A percentile compares a stretch with the other conserved stretches of the same genome.
phyloP scores from a whole-genome alignment of 2,329 filamentous ascomycete species.

The Cordyceps javanica region DNA sequence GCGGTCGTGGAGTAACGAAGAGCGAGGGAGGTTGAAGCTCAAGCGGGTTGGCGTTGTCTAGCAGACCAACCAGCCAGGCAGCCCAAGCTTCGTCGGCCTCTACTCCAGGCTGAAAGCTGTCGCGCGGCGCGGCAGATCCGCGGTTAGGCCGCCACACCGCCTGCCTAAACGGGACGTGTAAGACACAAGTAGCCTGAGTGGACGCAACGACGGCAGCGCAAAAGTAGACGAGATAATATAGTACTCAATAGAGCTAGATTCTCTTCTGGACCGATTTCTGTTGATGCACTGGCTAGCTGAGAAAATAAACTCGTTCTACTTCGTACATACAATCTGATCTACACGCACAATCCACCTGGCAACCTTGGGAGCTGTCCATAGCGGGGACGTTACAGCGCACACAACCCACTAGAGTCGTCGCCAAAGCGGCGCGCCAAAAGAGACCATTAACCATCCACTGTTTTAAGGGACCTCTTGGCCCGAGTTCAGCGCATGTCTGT shows the following conservation, averaged over 20 bases:
- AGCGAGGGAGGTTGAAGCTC: constrained; percentile 1
- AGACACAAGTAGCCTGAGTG: too few species aligned
- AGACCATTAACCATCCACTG: too few species aligned
- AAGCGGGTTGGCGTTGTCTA: constrained; percentile 11
- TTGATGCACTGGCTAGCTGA: too few species aligned
- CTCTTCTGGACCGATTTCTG: too few species aligned
- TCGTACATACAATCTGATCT: background rate
- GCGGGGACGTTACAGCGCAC: background rate
- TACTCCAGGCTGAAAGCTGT: constrained; percentile 10
- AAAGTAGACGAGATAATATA: too few species aligned
- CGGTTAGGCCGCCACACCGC: constrained; percentile 17
- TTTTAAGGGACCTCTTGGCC: background rate
- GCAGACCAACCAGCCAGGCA: constrained; percentile 15
- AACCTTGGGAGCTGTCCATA: background rate
- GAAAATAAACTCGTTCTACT: background rate
- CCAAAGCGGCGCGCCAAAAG: background rate
- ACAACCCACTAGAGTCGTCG: background rate
- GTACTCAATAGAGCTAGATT: too few species aligned
- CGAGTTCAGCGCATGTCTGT: background rate
- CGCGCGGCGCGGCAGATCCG: constrained; percentile 11
- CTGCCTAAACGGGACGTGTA: constrained; percentile 11
- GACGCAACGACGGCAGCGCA: too few species aligned
- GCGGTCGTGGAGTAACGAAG: constrained; percentile 1
- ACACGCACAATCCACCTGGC: background rate
- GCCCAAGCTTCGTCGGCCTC: constrained; percentile 20